Evolutionary conservation across 805 yeast species (phyloP), one percentile per base, ranked within the genome.

Genomic region (Zygosaccharomyces siamensis): DNA sequence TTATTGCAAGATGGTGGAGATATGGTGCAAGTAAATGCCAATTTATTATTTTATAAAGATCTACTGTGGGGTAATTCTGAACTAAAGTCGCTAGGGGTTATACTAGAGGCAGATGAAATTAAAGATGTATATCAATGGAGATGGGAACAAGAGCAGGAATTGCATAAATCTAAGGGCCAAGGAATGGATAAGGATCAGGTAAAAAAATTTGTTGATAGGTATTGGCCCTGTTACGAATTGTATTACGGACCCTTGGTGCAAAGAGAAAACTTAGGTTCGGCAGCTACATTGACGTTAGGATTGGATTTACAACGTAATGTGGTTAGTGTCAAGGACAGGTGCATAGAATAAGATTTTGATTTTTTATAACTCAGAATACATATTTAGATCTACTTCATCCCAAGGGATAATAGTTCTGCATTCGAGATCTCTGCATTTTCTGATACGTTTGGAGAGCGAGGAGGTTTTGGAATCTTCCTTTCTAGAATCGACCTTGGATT

Each of bases 121-220:
- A 61, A 72, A 1, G 81, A 80, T 58, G 89, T 90, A 3, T 84
- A 83, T 63, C 62, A 61, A 7, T 92, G 98, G 98, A 75, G 98
- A 51, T 64, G 76, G 4, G 79, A 89, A 61, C 88, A 83, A 62
- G 70, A 66, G 40, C 63, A 60, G 46, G 62, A 53, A 20, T 49
- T 60, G 18, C 55, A 56, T 6, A 26, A 39, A 14, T 45, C 52
- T 7, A 72, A 66, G 21, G 96, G 96, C 0, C 45, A 57, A 1
- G 98, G 98, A 0, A 90, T 93, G 98, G 67, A 83, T 1, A 93
- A 86, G 56, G 73, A 62, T 1, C 76, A 84, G 57, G 96, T 92
- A 4, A 66, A 56, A 7, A 54, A 54, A 16, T 93, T 93, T 71
- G 83, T 92, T 8, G 80, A 84, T 51, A 76, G 96, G 51, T 92